phyloP scores from a whole-genome alignment of 2,329 filamentous ascomycete genomes.

The Cytospora paraplurivora region DNA sequence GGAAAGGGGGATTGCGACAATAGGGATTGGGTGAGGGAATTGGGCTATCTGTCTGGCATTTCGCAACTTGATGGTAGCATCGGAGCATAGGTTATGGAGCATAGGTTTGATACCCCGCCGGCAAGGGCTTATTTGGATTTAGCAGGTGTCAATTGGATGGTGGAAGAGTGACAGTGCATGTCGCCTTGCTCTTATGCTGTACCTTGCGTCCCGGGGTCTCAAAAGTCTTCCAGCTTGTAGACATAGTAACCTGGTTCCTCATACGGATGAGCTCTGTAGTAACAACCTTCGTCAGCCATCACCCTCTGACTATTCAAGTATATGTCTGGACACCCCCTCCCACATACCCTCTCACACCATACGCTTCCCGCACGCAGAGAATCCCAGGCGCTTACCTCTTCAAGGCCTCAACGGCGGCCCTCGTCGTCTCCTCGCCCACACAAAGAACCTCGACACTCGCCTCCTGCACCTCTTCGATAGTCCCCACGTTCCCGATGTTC shows the following conservation, averaged over 20 bases:
- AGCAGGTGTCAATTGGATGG: background rate
- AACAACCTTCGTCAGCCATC: constrained; percentile 31
- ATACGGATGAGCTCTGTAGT: constrained; percentile 51
- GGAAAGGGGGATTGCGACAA: background rate
- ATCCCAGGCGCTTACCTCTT: constrained; percentile 55
- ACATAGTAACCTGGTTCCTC: constrained; percentile 55
- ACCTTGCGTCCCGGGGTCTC: background rate
- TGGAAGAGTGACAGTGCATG: background rate
- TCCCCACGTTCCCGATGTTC: constrained; percentile 59
- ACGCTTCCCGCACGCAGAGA: background rate
- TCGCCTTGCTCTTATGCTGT: too few species aligned
- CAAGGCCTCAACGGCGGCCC: constrained; percentile 62
- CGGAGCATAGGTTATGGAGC: constrained; percentile 2
- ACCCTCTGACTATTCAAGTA: background rate
- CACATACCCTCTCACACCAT: background rate
- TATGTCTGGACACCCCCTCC: background rate
- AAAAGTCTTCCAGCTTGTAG: constrained; percentile 52
- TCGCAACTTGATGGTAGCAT: constrained; percentile 4
- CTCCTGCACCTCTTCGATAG: constrained; percentile 62
- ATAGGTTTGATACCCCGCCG: constrained; percentile 17
- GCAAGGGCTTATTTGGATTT: background rate
- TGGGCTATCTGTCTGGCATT: constrained; percentile 1
- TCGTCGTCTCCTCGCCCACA: constrained; percentile 57
- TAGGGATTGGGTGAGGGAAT: background rate
- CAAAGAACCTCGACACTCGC: constrained; percentile 65